Conservation (phyloP, 2,329 filamentous ascomycete genomes). For the Rachicladosporium sp. region DNA sequence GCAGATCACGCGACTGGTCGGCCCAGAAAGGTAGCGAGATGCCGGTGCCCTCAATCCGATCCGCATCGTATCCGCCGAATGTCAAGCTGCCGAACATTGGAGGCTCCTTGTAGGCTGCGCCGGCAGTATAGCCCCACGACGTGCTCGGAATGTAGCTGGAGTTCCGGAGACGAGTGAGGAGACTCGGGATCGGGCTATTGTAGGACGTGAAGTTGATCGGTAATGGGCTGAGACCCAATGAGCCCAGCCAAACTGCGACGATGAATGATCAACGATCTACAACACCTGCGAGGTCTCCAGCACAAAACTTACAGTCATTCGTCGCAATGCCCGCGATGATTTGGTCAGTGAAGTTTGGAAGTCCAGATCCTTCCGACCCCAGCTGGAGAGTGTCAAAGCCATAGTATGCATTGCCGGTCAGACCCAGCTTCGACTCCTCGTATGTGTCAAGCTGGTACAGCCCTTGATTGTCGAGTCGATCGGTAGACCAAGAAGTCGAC, state of each 20-base stretch:
- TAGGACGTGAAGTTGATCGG: slow-evolving; percentile 10
- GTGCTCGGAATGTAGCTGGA: slow-evolving; percentile 9
- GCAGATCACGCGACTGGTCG: slow-evolving; percentile 14
- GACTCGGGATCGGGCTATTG: slow-evolving; percentile 9
- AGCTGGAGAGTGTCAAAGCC: slow-evolving; percentile 24
- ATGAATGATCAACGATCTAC: no score
- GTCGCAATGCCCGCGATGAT: slow-evolving; percentile 22
- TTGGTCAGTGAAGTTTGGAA: slow-evolving; percentile 16
- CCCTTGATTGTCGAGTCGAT: slow-evolving; percentile 23
- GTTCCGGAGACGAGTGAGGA: slow-evolving; percentile 11
- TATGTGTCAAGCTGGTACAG: slow-evolving; percentile 12
- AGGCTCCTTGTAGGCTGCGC: slow-evolving; percentile 14
- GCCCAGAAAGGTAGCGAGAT: slow-evolving; percentile 17
- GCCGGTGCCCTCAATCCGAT: slow-evolving; percentile 17
- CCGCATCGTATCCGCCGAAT: slow-evolving; percentile 30
- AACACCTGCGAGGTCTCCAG: no score
- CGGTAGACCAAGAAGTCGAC: slow-evolving; percentile 24
- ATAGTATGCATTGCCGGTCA: slow-evolving; percentile 20
- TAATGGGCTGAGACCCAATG: slow-evolving; percentile 17
- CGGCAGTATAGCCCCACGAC: slow-evolving; percentile 19
- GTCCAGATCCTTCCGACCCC: slow-evolving; percentile 11
- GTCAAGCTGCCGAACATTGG: slow-evolving; percentile 22
- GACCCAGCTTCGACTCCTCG: slow-evolving; percentile 13
- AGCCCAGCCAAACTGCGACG: slow-evolving; percentile 21
- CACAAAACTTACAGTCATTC: slow-evolving; percentile 10